Conservation (phyloP, 345 rosid species). For the Ailanthus altissimus region DNA sequence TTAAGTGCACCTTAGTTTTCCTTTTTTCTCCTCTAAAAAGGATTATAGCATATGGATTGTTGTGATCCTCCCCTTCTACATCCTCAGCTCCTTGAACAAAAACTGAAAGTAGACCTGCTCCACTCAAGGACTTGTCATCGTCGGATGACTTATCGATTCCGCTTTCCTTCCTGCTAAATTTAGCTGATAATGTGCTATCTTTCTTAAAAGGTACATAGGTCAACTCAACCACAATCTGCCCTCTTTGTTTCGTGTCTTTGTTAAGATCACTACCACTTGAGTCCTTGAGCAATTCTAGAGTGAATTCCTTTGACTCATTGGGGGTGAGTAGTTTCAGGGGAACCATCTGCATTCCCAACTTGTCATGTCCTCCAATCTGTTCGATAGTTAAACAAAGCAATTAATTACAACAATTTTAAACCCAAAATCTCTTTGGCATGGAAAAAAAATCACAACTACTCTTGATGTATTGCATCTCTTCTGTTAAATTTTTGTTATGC, state of each 20-base stretch:
- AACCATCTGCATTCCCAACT: conserved; percentile 69
- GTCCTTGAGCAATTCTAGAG: conserved; percentile 67
- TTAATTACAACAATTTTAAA: conserved; percentile 7
- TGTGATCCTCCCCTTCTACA: conserved; percentile 63
- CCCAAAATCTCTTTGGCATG: neutral
- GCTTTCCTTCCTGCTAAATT: conserved; percentile 37
- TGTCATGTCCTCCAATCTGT: conserved; percentile 73
- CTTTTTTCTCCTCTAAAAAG: conserved; percentile 67
- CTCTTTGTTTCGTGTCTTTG: conserved; percentile 54
- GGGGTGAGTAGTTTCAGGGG: conserved; percentile 53
- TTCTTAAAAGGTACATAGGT: conserved; percentile 66
- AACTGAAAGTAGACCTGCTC: conserved; percentile 69
- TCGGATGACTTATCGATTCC: conserved; percentile 33
- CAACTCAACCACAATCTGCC: conserved; percentile 55
- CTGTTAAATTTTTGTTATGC: no score
- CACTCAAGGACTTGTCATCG: conserved; percentile 32
- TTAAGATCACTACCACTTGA: conserved; percentile 40
- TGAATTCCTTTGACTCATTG: conserved; percentile 50
- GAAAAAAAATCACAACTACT: no score
- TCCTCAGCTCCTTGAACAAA: conserved; percentile 62
- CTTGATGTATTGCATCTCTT: no score
- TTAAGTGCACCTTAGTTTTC: conserved; percentile 58
- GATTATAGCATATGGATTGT: conserved; percentile 63
- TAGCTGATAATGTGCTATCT: conserved; percentile 39
- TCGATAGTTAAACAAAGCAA: conserved; percentile 11